Percentiles rank a stretch among this genome's conserved stretches.
phyloP scores from a whole-genome alignment of 768 basidiomycete species.

The Leccinum pellstonianum region DNA sequence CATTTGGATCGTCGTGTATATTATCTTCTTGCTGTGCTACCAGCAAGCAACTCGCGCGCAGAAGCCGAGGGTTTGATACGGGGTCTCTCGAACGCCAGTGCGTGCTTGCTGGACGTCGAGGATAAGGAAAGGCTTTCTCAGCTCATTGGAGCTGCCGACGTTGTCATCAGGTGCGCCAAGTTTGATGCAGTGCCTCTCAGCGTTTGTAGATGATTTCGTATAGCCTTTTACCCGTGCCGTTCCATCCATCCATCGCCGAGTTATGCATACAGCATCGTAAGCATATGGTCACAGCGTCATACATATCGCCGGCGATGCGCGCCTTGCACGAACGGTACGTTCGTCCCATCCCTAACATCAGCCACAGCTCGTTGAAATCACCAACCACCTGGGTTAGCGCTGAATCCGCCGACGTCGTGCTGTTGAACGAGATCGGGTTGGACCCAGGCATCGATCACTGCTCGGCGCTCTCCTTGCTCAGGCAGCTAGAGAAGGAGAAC shows the following conservation, averaged over 20 bases:
- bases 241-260: slow-evolving; percentile 72
- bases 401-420: slow-evolving; percentile 55
- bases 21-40: slow-evolving; percentile 1
- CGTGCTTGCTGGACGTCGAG: slow-evolving; percentile 58
- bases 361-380: background rate
- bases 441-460: slow-evolving; percentile 92
- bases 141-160: slow-evolving; percentile 65
- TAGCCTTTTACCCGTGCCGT: slow-evolving; percentile 75
- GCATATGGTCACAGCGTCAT: slow-evolving; percentile 90
- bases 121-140: slow-evolving; percentile 44
- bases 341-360: background rate
- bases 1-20: slow-evolving; percentile 13
- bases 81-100: slow-evolving; percentile 50
- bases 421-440: slow-evolving; percentile 88
- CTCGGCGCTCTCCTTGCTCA: slow-evolving; percentile 73
- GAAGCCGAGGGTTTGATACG: slow-evolving; percentile 53
- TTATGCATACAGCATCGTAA: slow-evolving; percentile 66
- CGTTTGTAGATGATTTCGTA: background rate
- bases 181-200: background rate
- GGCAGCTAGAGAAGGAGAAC: slow-evolving; percentile 45
- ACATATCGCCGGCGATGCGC: slow-evolving; percentile 78
- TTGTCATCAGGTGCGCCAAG: slow-evolving; percentile 76
- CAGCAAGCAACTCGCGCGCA: slow-evolving; percentile 69
- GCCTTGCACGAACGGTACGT: slow-evolving; percentile 58
- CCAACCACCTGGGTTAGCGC: slow-evolving; percentile 46